Percentiles rank a stretch among this genome's conserved stretches.
These are phyloP conservation scores for Skeletonema grethae DNA, from an alignment of 108 stramenopile species.

Conservation along the genomic window DNA sequence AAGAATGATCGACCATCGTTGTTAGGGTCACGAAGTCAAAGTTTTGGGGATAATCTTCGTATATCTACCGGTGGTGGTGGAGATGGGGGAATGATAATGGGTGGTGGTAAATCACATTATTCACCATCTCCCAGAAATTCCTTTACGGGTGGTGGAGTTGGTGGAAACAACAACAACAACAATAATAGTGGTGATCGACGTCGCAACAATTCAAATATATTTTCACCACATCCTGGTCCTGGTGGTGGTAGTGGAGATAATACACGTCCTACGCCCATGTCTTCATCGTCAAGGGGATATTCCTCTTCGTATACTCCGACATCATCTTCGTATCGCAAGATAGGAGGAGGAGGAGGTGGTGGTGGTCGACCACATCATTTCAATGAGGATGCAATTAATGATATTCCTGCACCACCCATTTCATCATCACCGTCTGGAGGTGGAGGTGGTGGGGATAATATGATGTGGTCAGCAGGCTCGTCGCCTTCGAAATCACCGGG, in stretches of 20 bases:
- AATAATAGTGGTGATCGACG: neutral
- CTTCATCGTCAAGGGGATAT: neutral
- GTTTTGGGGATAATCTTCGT: conserved; percentile 19
- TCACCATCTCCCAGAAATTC: conserved; percentile 5
- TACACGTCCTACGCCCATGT: neutral
- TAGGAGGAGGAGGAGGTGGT: neutral
- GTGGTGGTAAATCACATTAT: conserved; percentile 5
- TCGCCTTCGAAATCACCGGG: conserved; percentile 1
- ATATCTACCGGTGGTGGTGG: neutral
- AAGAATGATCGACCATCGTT: conserved; percentile 1
- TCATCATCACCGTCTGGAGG: neutral
- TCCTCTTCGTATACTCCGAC: neutral
- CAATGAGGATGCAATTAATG: neutral
- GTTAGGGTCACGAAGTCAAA: conserved; percentile 17
- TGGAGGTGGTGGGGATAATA: neutral
- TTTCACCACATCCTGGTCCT: neutral
- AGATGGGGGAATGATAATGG: neutral
- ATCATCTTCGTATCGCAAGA: conserved; percentile 6
- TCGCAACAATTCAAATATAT: neutral
- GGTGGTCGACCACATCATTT: neutral
- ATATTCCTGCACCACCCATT: conserved; percentile 1
- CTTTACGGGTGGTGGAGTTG: neutral
- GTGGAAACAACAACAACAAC: neutral
- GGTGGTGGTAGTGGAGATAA: neutral
- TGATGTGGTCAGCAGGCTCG: conserved; percentile 2